Evolutionary conservation across 768 basidiomycete species (phyloP), one percentile per base, ranked within the genome.

Genomic region (Coprinellus micaceus): DNA sequence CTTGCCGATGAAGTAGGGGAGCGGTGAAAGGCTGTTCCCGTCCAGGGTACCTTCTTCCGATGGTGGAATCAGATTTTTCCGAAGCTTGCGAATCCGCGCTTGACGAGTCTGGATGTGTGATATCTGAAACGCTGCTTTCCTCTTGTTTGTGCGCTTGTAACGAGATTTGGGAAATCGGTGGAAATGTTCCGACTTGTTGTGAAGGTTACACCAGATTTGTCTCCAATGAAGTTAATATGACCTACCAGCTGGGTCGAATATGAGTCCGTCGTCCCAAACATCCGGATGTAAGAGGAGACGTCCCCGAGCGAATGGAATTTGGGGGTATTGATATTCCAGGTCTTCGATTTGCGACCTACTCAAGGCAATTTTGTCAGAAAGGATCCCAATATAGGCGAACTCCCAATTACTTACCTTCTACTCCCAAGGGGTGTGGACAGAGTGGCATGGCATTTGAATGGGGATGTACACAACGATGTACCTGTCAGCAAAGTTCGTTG

Each of bases 211-310:
- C 9, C 43, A 7, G 13, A 7, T 48, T 22, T 9, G 49, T 21
- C 33, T 4, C 12, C 12, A 12, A 51, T 10, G 25, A 15, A 5
- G 12, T 21, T n/a, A 19, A 22, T 19, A 13, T 6, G 17, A 59
- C 67, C 24, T 53, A 79, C 76, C 37, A 72, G 48, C 63, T 45
- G 22, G 59, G 63, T 67, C 67, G 45, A 59, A 43, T 5, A 43
- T 9, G 47, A 50, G 28, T 56, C 47, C 3, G 48, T 50, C 4
- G 47, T 50, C 3, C 55, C 55, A 51, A 43, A 56, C 29, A 6
- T 13, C 11, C 37, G 7, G 28, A 58, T 58, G 29, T 58, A 36
- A 4, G 26, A 37, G 1, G 36, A 13, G 21, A 36, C 41, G 21
- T 58, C 41, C 3, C 51, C 56, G 12, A 58, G 41, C 15, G 44